Percentiles rank a stretch among this genome's conserved stretches.
These are phyloP conservation scores for Actinomucor elegans DNA, from an alignment of 371 early-diverging fungal species.

Conservation along the genomic window DNA sequence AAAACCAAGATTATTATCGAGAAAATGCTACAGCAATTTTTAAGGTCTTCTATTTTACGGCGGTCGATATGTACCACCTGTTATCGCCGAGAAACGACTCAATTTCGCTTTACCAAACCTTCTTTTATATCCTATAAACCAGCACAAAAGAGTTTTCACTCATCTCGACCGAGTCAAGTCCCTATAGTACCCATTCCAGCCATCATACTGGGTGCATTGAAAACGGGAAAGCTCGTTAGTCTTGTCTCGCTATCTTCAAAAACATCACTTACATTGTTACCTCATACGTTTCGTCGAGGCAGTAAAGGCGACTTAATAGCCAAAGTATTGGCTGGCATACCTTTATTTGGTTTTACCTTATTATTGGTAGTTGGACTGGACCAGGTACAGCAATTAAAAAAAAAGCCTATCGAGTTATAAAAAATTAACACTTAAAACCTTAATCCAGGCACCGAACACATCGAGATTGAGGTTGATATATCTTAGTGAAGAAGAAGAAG, in stretches of 20 bases:
- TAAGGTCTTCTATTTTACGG: background rate
- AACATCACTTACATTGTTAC: conserved; percentile 48
- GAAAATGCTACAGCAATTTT: conserved; percentile 5
- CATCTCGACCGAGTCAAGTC: conserved; percentile 18
- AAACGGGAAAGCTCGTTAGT: conserved; percentile 47
- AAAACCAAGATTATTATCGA: conserved; percentile 6
- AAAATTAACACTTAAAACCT: too few relatives aligned
- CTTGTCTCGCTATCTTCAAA: conserved; percentile 48
- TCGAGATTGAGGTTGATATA: conserved; percentile 56
- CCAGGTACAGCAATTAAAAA: conserved; percentile 37
- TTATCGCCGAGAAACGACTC: background rate
- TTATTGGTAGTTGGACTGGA: conserved; percentile 43
- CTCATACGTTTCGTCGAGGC: conserved; percentile 40
- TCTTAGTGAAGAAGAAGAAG: conserved; percentile 55
- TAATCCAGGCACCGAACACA: conserved; percentile 54
- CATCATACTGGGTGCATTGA: conserved; percentile 29
- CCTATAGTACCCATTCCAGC: conserved; percentile 49
- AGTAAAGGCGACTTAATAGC: conserved; percentile 20
- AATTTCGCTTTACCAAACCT: background rate
- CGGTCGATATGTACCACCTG: conserved; percentile 9
- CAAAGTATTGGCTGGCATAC: conserved; percentile 42
- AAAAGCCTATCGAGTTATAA: too few relatives aligned
- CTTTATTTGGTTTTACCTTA: conserved; percentile 38
- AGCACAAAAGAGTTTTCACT: conserved; percentile 28
- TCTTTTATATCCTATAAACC: background rate